phyloP scores from a whole-genome alignment of 768 basidiomycete genomes.

The Favolaschia claudopus region DNA sequence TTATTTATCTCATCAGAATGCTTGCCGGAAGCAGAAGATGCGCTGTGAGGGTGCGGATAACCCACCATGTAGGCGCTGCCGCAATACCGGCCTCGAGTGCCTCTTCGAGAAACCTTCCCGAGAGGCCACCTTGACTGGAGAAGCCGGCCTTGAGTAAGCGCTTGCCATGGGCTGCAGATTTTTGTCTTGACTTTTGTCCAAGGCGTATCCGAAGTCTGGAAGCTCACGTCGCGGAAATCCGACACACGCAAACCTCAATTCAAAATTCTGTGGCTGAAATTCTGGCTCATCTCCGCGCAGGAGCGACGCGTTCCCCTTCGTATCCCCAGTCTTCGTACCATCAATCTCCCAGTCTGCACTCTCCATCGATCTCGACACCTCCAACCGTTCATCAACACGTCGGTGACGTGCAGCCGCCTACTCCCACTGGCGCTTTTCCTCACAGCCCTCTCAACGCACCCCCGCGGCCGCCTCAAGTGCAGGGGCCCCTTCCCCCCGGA shows the following conservation, averaged over 20 bases:
- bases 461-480: constrained; percentile 45
- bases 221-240: constrained; percentile 84
- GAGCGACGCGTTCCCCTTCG: constrained; percentile 70
- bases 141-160: constrained; percentile 88
- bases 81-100: constrained; percentile 89
- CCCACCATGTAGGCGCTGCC: constrained; percentile 92
- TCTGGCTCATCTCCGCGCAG: constrained; percentile 75
- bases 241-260: constrained; percentile 74
- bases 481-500: constrained; percentile 42
- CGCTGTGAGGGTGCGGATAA: constrained; percentile 96
- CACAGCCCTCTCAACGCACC: constrained; percentile 34
- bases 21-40: constrained; percentile 97
- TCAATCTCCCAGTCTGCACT: constrained; percentile 72
- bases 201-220: constrained; percentile 94
- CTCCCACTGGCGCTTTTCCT: constrained; percentile 42
- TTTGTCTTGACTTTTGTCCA: constrained; percentile 26
- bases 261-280: constrained; percentile 84
- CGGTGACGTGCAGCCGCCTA: constrained; percentile 49
- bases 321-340: constrained; percentile 63
- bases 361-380: constrained; percentile 61
- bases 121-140: constrained; percentile 86
- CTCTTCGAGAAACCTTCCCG: constrained; percentile 93
- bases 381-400: constrained; percentile 51
- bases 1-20: constrained; percentile 66
- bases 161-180: constrained; percentile 6